Evolutionary conservation across 441 rosid genomes (phyloP).

Genomic region (Cnidoscolus chayamansa): DNA sequence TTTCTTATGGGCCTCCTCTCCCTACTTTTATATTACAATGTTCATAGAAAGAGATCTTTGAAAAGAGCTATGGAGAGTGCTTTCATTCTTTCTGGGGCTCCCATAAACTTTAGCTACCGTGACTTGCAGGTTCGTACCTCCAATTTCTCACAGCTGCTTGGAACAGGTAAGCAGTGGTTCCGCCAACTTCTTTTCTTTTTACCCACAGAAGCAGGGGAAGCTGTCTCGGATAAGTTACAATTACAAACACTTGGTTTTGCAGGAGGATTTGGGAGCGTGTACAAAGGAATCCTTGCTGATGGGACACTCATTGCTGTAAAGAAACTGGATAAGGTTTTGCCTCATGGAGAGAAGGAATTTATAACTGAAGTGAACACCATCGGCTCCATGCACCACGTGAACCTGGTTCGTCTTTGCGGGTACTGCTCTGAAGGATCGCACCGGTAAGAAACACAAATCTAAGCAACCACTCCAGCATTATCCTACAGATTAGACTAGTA

Average conservation of each 20-base stretch:
- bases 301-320: slow-evolving; percentile 75
- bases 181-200: background rate
- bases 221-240: background rate
- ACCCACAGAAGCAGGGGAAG: slow-evolving; percentile 7
- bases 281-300: slow-evolving; percentile 68
- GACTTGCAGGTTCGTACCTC: slow-evolving; percentile 62
- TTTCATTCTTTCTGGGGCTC: slow-evolving; percentile 57
- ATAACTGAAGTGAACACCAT: slow-evolving; percentile 90
- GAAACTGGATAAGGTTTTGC: slow-evolving; percentile 70
- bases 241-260: slow-evolving; percentile 10
- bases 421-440: slow-evolving; percentile 80
- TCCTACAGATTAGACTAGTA: too few relatives aligned
- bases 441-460: slow-evolving; percentile 40
- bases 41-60: slow-evolving; percentile 49
- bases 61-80: slow-evolving; percentile 53
- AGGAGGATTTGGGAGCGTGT: slow-evolving; percentile 95
- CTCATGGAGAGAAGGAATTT: slow-evolving; percentile 87
- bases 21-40: slow-evolving; percentile 54
- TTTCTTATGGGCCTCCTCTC: slow-evolving; percentile 59
- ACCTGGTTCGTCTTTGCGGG: slow-evolving; percentile 82
- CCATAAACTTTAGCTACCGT: slow-evolving; percentile 62
- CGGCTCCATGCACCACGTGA: slow-evolving; percentile 96
- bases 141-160: slow-evolving; percentile 69
- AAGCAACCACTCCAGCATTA: background rate
- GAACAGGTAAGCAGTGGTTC: slow-evolving; percentile 49